Percentiles rank a stretch among this genome's conserved stretches.
phyloP scores from a whole-genome alignment of 176 grass and related monocot species.

The Stipa capillata region DNA sequence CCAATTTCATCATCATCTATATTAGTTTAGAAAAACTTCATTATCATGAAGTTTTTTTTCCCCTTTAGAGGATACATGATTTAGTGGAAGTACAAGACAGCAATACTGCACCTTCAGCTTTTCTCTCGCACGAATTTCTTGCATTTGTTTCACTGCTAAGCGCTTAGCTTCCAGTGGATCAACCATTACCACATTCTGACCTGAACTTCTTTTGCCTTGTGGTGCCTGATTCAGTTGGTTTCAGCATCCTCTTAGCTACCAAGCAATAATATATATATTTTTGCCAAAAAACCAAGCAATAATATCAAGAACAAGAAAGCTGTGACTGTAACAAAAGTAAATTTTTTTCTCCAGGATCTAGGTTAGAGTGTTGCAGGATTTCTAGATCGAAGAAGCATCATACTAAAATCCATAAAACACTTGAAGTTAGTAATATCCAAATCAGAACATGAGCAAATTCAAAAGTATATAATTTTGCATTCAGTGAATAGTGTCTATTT shows the following conservation, averaged over 20 bases:
- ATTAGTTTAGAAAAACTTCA: neutral
- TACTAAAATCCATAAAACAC: neutral
- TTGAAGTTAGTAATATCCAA: neutral
- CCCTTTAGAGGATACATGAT: conserved; percentile 12
- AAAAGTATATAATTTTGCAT: neutral
- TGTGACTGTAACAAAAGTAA: neutral
- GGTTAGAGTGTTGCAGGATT: neutral
- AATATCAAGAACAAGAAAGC: conserved; percentile 6
- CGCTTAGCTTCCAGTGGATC: conserved; percentile 90
- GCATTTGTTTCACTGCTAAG: conserved; percentile 88
- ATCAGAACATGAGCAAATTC: neutral
- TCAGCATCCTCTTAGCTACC: conserved; percentile 14
- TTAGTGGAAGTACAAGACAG: conserved; percentile 1
- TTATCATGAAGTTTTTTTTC: neutral
- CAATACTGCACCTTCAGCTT: conserved; percentile 52
- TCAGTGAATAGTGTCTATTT: neutral
- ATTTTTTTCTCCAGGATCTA: neutral
- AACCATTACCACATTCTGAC: conserved; percentile 73
- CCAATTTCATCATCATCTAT: neutral
- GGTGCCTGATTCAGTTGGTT: conserved; percentile 34
- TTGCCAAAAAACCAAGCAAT: no score
- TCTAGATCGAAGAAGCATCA: neutral
- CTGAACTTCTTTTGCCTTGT: conserved; percentile 61
- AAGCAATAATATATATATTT: no score
- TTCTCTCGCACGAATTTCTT: conserved; percentile 78